Evolutionary conservation across 2,329 filamentous ascomycete species (phyloP), one percentile per base, ranked within the genome.

Genomic region (Sodiomyces alkalinus): DNA sequence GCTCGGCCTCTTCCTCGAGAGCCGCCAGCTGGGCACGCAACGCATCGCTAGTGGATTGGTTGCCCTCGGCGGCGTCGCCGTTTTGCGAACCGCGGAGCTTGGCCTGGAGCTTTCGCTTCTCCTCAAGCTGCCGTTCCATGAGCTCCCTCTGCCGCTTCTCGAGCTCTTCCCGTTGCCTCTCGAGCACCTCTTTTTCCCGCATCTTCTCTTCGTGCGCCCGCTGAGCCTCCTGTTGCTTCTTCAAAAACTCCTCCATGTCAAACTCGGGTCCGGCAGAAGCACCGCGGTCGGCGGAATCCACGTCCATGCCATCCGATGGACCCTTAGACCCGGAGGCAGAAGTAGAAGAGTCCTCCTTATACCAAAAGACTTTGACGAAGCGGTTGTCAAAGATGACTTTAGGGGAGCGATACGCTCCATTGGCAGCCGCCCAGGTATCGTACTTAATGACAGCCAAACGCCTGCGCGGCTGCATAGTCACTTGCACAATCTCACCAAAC

Each of bases 361-460:
- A 65, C 80, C 80, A 87, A 42, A 77, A 85, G 0, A 87, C 76
- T 42, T 83, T 86, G 27, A 90, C 81, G 41, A 90, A 90, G 8
- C 81, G 64, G 40, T 87, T 90, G 42, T 86, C 78, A 44, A 87
- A 90, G 24, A 90, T 75, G 26, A 74, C 75, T 44, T 83, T 83
- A 0, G 81, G 80, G 7, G 77, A 85, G 26, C 66, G 64, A 46
- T 81, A 83, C 3, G 81, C 81, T 11, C 68, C 65, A 33, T 73
- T 68, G 10, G 81, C 81, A 10, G 69, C 54, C 6, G 62, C 62
- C 64, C 75, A 79, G 22, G 61, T 62, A 28, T 72, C 64, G 41
- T 65, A 90, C 39, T 74, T 78, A 37, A 90, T 62, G 17, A 80
- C 57, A 2, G 80, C 80, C 11, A 82, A 50, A 22, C 68, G 64